Base-by-base conservation (phyloP, 148 eudicot species). In the Persicaria maculosa region DNA sequence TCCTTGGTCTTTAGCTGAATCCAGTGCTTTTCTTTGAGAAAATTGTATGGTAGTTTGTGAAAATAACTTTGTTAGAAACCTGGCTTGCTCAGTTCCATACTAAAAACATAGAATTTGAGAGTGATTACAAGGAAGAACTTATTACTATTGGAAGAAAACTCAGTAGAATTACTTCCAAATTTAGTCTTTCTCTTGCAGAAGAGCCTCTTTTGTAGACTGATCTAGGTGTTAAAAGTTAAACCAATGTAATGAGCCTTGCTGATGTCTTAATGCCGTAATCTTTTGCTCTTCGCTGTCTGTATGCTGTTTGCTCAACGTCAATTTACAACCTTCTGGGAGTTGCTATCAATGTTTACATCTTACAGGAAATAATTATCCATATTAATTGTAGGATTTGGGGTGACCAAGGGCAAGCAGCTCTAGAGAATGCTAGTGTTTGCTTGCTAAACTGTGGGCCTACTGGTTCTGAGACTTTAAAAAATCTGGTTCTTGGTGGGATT, bases 391-490 rank as follows among this genome's bases (percentile, higher is more conserved):
- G 97, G 83, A 94, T 94, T 47, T 94, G 97, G 98, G 98, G 98
- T 75, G 98, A 94, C 80, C 98, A 89, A 85, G 98, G 98, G 80
- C 98, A 94, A 80, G 83, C 95, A 75, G 96, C 97, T 12, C 85
- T 91, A 73, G 98, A 91, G 81, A 94, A 90, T 85, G 86, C 97
- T 44, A 94, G 96, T 81, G 80, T 94, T 69, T 94, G 98, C 81
- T 85, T 94, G 84, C 89, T 94, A 67, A 94, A 94, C 76, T 91
- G 97, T 79, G 98, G 97, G 43, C 96, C 98, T 46, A 94, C 98
- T 75, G 98, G 98, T 47, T 91, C 98, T 2, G 98, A 94, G 79
- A 87, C 93, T 44, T 80, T 94, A 54, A 94, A 94, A 79, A 94
- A 94, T 82, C 83, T 94, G 55, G 98, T 94, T 76, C 98, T 94